Conservation (phyloP, 257 asterid species). For the Handroanthus guayacan region DNA sequence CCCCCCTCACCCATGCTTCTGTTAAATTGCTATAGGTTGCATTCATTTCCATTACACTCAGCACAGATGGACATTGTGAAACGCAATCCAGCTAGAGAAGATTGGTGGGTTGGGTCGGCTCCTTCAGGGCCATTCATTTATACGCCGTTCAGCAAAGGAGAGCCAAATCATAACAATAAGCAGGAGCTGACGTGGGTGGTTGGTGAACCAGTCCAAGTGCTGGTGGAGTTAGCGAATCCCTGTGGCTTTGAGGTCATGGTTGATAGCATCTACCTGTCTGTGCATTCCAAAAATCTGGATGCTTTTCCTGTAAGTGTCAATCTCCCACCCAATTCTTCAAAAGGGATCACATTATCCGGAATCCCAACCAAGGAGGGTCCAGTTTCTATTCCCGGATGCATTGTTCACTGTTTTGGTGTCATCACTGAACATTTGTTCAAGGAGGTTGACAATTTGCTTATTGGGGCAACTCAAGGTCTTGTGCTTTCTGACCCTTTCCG, state of each 20-base stretch:
- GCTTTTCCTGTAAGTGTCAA: constrained; percentile 88
- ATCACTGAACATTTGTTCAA: constrained; percentile 96
- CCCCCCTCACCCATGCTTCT: constrained; percentile 36
- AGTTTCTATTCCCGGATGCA: constrained; percentile 87
- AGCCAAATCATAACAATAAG: constrained; percentile 70
- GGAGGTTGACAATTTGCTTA: constrained; percentile 88
- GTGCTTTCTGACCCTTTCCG: constrained; percentile 99
- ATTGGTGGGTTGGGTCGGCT: constrained; percentile 99
- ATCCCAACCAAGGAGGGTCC: constrained; percentile 90
- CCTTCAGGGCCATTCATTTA: constrained; percentile 99
- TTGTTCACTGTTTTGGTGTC: constrained; percentile 95
- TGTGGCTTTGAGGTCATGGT: constrained; percentile 97
- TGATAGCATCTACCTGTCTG: constrained; percentile 92
- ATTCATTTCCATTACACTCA: constrained; percentile 92
- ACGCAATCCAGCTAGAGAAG: constrained; percentile 84
- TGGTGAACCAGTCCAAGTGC: constrained; percentile 95
- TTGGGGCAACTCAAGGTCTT: constrained; percentile 98
- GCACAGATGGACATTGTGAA: constrained; percentile 90
- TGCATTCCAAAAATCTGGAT: constrained; percentile 86
- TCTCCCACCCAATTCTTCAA: constrained; percentile 93
- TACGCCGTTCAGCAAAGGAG: constrained; percentile 99
- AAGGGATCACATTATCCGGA: constrained; percentile 90
- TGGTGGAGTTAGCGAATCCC: constrained; percentile 98
- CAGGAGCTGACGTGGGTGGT: constrained; percentile 92
- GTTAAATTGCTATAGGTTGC: constrained; percentile 63